Evolutionary conservation across 1,284 basidiomycete species (phyloP).

Genomic region (Puccinia triticina): DNA sequence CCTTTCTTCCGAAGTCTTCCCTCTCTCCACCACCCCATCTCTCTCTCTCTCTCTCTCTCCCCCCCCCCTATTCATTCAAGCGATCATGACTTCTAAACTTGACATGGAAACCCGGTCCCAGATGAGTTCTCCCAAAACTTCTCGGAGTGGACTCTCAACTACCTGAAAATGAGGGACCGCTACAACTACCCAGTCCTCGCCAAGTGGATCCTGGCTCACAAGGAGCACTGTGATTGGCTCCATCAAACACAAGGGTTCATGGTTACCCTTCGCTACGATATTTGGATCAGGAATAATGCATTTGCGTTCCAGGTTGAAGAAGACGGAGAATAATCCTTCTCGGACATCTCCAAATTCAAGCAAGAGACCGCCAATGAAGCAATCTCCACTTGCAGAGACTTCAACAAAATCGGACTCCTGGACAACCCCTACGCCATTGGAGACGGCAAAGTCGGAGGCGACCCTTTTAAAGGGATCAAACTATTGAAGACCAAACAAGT

Average conservation of each 20-base stretch:
- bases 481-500: too few species aligned
- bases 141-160: too few species aligned
- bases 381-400: too few species aligned
- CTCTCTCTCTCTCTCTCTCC: too few species aligned
- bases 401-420: not conserved
- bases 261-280: not conserved
- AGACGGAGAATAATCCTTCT: not conserved
- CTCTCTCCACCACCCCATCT: too few species aligned
- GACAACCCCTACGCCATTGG: slow-evolving; percentile 5
- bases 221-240: not conserved
- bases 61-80: too few species aligned
- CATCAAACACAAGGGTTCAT: not conserved
- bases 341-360: not conserved
- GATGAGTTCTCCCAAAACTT: too few species aligned
- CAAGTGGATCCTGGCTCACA: not conserved
- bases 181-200: too few species aligned
- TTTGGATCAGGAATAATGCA: not conserved
- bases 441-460: not conserved
- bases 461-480: not conserved
- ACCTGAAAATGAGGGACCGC: too few species aligned
- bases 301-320: not conserved
- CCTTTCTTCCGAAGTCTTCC: too few species aligned
- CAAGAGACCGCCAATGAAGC: not conserved
- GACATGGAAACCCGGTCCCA: not conserved
- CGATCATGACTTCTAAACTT: not conserved